phyloP scores from a whole-genome alignment of 768 basidiomycete species.

The Epithele typhae region DNA sequence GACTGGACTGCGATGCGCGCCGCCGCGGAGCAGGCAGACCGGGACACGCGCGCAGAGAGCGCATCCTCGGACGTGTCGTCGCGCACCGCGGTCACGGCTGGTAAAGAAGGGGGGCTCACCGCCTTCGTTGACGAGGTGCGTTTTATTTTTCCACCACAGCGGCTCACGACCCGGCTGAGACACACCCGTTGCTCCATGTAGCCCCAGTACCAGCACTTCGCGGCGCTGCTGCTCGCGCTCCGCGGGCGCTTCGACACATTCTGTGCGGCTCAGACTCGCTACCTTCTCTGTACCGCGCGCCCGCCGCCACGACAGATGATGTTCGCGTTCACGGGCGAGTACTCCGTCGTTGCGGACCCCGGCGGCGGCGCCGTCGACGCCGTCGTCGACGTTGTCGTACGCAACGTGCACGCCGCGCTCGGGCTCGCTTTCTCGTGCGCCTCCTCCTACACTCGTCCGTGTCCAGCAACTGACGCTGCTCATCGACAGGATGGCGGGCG shows the following conservation, averaged over 20 bases:
- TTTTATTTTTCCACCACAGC: no score
- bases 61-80: no score
- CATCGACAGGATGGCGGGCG: not conserved
- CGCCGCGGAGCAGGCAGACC: no score
- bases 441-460: not conserved
- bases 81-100: no score
- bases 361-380: constrained; percentile 25
- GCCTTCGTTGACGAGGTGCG: no score
- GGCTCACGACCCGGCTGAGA: no score
- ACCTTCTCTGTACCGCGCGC: constrained; percentile 13
- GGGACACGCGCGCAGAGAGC: no score
- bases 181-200: no score
- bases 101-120: no score
- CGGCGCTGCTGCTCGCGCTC: constrained; percentile 12
- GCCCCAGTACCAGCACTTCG: constrained; percentile 20
- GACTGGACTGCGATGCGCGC: no score
- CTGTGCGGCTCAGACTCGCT: constrained; percentile 16
- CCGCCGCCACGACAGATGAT: constrained; percentile 3
- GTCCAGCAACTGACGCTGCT: not conserved
- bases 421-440: constrained; percentile 32
- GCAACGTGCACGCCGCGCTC: constrained; percentile 22
- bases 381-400: constrained; percentile 20
- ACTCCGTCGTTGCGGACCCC: constrained; percentile 41
- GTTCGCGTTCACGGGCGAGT: constrained; percentile 51
- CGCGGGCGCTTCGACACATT: constrained; percentile 16